Evolutionary conservation across 2,329 filamentous ascomycete species (phyloP), one percentile per base, ranked within the genome.

Genomic region (Lecanicillium sp.): DNA sequence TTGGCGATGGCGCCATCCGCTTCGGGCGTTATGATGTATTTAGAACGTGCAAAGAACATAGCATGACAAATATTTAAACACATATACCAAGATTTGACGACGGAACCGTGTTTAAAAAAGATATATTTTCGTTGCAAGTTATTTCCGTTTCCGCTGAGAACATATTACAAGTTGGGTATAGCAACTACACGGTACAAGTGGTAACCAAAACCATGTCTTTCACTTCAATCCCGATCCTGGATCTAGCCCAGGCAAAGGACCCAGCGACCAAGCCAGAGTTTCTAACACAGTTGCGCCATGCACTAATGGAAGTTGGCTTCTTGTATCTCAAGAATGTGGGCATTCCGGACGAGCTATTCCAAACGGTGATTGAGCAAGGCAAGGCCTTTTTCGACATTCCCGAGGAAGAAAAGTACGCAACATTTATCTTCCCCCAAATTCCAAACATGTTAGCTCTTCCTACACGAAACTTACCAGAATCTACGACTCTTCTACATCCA

Each of bases 301-400:
- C 85, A 0, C 64, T 94, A 22, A 75, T 94, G 51, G 83, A 90
- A 56, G 84, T 94, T n/a, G 87, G 87, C 2, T 94, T 94, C 53
- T 59, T 94, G 16, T 94, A 94, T 53, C 73, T 94, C 44, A 82
- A 80, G 54, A 88, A 94, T 53, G 80, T 85, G 3, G 83, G 82
- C 16, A 78, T 90, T 36, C 68, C 81, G 5, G 71, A 80, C 13
- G 65, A 73, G 29, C 62, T 90, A 37, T 78, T 84, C 49, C 53
- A 73, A 17, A 60, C 71, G 44, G 84, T 90, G 18, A 78, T 86
- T 38, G 52, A 62, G 3, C 71, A 87, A 51, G 85, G 83, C 32
- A 76, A 75, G 38, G 67, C 63, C 0, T 92, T 94, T 60, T 94
- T 94, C 51, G 76, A 85, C 43, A 70, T 94, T 40, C 81, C 85